Base-by-base conservation (phyloP, 176 grass and related monocot genomes). In the Pharus latifolius region DNA sequence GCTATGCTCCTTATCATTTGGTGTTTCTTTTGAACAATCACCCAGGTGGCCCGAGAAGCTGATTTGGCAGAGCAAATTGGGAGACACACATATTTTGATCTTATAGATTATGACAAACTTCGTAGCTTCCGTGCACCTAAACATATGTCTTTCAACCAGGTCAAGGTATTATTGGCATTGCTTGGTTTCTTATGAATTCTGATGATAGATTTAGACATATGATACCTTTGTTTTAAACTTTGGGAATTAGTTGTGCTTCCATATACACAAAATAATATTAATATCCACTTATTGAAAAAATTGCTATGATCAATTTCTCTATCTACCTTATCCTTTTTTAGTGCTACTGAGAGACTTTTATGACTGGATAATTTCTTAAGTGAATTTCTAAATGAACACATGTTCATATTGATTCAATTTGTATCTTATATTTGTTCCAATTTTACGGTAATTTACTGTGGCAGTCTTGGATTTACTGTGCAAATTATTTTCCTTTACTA, bases 21-120 rank as follows among this genome's bases (percentile, higher is more conserved):
- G 8, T 45, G 32, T 7, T 56, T 81, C 32, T 61, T 84, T 30
- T 59, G 31, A 49, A 75, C 32, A 29, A 42, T 60, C 4, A 49
- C 56, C 48, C 29, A 91, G 89, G 88, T 91, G 15, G 80, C 54
- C 42, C 65, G 73, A 58, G 73, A 87, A 66, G 56, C 18, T 56
- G 77, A 92, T 84, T 82, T 92, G 52, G 46, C 63, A 74, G 84
- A 84, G 33, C 84, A 92, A 66, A 84, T 92, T 67, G 89, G 89
- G 49, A 81, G 48, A 34, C 44, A 88, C 7, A 34, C 84, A 67
- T 66, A 67, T 59, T 92, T 92, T 56, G 89, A 88, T 78, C 56
- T 92, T 0, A 81, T 92, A 50, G 89, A 92, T 69, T 83, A 82
- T 78, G 89, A 92, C 25, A 91, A 75, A 70, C 63, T 92, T 40